Evolutionary conservation across 768 basidiomycete genomes (phyloP), one percentile per base, ranked within the genome.

Genomic region (Psilocybe subaeruginosa): DNA sequence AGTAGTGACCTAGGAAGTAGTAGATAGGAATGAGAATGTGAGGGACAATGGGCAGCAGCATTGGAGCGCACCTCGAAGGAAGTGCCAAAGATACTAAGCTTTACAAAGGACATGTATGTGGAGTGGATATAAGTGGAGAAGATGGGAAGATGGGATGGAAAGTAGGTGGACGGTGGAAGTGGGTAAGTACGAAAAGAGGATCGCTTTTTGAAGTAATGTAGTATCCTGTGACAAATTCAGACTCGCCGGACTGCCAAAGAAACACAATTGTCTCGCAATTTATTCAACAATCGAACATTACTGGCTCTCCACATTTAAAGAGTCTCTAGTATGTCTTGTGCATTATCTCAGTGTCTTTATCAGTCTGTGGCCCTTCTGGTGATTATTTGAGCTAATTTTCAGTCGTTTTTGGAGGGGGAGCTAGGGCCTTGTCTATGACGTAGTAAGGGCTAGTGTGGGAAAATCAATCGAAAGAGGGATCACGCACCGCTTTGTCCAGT

Each of bases 51-150:
- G 60, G 61, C 49, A 59, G 55, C 69, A 64, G 60, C 41, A 12
- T 45, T 60, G 41, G 53, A 39, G 70, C 78, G 58, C 56, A 91
- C 94, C 87, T 97, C 95, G 77, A 97, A 96, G 57, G 96, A 97
- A 64, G 97, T 99, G 50, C 95, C 96, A 69, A 99, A 99, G 78
- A 99, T 99, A 78, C 90, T 92, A 70, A 99, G 92, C 80, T 98
- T 98, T 71, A 98, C 95, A 68, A 97, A 97, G 56, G 93, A 95
- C 93, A 95, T 93, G 58, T 48, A 53, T 48, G 65, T 62, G 61
- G 63, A 53, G 60, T 52, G 52, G 63, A 60, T 49, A 54, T 58
- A 49, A 66, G 54, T 35, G 63, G 61, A 64, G 55, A 54, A 49
- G 29, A 52, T 52, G 35, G 49, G 43, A 46, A 17, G 52, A 60